Conservation (phyloP, 257 asterid genomes). For the Scutellaria minor region DNA sequence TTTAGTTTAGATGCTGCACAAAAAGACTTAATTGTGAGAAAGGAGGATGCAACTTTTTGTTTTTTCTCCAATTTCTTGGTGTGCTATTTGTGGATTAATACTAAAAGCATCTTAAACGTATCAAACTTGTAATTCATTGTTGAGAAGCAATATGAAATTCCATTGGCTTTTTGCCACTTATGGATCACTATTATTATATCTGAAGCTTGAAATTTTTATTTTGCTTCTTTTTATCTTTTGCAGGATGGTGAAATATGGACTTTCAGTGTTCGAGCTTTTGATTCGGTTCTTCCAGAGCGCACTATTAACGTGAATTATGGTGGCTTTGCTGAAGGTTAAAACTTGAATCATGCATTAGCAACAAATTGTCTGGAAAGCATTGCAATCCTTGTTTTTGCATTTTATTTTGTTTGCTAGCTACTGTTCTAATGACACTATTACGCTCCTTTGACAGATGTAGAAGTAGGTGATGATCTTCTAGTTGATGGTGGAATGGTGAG, state of each 20-base stretch:
- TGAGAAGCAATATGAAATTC: slow-evolving; percentile 11
- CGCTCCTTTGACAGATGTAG: slow-evolving; percentile 63
- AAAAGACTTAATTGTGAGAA: neutral
- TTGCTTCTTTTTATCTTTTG: slow-evolving; percentile 28
- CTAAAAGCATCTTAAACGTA: neutral
- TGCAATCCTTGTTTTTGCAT: slow-evolving; percentile 34
- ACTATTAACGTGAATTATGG: slow-evolving; percentile 86
- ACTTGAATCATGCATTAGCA: slow-evolving; percentile 56
- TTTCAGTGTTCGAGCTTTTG: slow-evolving; percentile 90
- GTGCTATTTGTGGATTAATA: neutral
- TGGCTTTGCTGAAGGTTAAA: slow-evolving; percentile 77
- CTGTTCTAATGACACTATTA: slow-evolving; percentile 40
- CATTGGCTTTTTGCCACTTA: neutral
- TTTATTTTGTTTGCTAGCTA: slow-evolving; percentile 38
- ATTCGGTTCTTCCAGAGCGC: slow-evolving; percentile 73
- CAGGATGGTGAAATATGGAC: slow-evolving; percentile 98
- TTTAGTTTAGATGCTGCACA: neutral
- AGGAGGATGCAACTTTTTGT: neutral
- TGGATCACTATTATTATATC: slow-evolving; percentile 6
- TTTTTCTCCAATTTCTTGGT: neutral
- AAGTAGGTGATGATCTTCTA: slow-evolving; percentile 89
- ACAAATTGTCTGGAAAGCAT: slow-evolving; percentile 25
- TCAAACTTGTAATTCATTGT: neutral
- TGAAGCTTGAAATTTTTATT: slow-evolving; percentile 20
- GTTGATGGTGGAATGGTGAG: slow-evolving; percentile 99